Base-by-base conservation (phyloP, 495 filamentous ascomycete species). In the Penicillium coprophilum region DNA sequence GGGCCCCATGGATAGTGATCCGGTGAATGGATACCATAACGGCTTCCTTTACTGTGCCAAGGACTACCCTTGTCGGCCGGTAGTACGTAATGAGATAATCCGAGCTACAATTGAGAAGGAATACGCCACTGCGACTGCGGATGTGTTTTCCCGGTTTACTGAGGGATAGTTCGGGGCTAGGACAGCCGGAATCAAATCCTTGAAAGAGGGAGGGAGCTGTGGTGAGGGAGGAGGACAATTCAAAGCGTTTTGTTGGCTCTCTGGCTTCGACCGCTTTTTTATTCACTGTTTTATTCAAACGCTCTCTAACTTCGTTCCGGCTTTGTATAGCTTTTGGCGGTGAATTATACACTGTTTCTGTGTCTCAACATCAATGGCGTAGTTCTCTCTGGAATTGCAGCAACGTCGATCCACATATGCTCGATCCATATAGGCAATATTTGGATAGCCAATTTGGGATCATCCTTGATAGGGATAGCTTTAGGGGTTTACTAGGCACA, bases 41-140 rank as follows among this genome's bases (percentile, higher is more conserved):
- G 74, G 74, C 1, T 72, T 78, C 45, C 38, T 68, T 38, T 50
- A 58, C 24, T 67, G 62, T 62, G 60, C 63, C 3, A 61, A 72
- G 19, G 55, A 56, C 19, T 75, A 64, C 51, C 32, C 50, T 8
- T 50, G 44, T 27, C 41, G 17, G 6, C 41, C 67, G 23, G 41
- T 15, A 21, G 41, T 44, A 4, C 41, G 41, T 20, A 44, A 44
- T 3, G 41, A 36, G 32, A 6, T n/a, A 12, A 36, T 36, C n/a
- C 32, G 32, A 13, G 32, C 13, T 36, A 36, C 32, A 4, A 36
- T 36, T 36, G 32, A 36, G 6, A n/a, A 13, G 7, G 32, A 36
- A 36, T 36, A 15, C n/a, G 32, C 13, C 13, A 36, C 13, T 36
- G 32, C 32, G 32, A 36, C 32, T 36, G 13, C 13, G 13, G 32